Base-by-base conservation (phyloP, 108 stramenopile species). In the Fistulifera pelliculosa region DNA sequence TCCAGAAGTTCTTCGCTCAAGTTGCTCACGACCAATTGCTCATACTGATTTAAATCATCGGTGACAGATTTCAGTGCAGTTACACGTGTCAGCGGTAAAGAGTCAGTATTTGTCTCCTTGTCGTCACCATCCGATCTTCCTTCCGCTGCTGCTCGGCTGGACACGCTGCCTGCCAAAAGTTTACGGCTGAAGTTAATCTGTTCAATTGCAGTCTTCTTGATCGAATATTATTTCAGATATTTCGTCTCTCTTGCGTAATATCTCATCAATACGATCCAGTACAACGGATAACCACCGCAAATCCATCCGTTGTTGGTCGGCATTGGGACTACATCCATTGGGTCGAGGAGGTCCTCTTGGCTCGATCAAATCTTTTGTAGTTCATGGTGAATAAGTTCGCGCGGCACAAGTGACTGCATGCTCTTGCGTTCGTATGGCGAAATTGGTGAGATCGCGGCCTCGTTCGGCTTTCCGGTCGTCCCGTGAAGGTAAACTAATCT, bases 1-100 rank as follows among this genome's bases (percentile, higher is more conserved):
- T 91, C 90, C 24, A 87, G 81, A 27, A 93, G 55, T 50, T 86
- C 87, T 53, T 88, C 75, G 17, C 78, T 70, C 27, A 93, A 52
- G 58, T 74, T 85, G 11, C 75, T 69, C 11, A 83, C 81, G n/a
- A 88, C 82, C 18, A 93, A 61, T 22, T 77, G 71, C 58, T 93
- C 85, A 44, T 86, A 93, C 49, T 93, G 80, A 31, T 68, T 64
- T 18, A 93, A 75, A 47, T 87, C 86, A 21, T 79, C 75, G 0
- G 68, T 68, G 22, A 80, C 68, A 16, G 82, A 71, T 27, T 67
- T 73, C 42, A 92, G 52, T 10, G 85, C 76, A 26, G 58, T 50
- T 28, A 85, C 52, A 55, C 70, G 74, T 7, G 59, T 69, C 48
- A 87, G 49, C 8, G 31, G 8, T 8, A 35, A 35, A 3, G 31